Evolutionary conservation across 805 yeast species (phyloP).

Genomic region (Candida khao-thaluensis): DNA sequence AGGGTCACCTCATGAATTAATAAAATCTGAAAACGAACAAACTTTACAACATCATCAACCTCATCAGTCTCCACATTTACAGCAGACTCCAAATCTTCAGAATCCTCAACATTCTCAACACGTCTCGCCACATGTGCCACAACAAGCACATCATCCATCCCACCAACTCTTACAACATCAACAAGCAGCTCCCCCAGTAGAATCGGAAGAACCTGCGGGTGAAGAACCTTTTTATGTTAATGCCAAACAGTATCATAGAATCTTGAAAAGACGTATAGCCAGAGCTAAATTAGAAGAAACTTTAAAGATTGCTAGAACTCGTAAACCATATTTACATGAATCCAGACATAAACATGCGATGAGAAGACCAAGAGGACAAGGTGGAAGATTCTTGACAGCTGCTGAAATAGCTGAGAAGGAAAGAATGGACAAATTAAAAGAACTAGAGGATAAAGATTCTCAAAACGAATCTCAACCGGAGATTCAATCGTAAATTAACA

Average conservation of each 20-base stretch:
- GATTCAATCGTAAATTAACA: neutral
- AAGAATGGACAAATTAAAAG: slow-evolving; percentile 37
- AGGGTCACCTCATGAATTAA: slow-evolving; percentile 6
- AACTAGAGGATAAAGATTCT: slow-evolving; percentile 23
- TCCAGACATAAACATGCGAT: slow-evolving; percentile 98
- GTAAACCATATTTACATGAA: slow-evolving; percentile 93
- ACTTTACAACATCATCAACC: slow-evolving; percentile 1
- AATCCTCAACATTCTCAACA: too few relatives aligned
- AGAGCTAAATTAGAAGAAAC: slow-evolving; percentile 90
- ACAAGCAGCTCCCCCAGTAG: slow-evolving; percentile 9
- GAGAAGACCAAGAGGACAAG: slow-evolving; percentile 99
- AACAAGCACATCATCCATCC: neutral
- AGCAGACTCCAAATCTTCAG: neutral
- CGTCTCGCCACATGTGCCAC: too few relatives aligned
- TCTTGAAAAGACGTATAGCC: slow-evolving; percentile 88
- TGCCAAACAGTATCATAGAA: slow-evolving; percentile 96
- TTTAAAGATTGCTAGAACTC: slow-evolving; percentile 80
- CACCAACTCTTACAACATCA: slow-evolving; percentile 26
- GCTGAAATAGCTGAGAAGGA: slow-evolving; percentile 57
- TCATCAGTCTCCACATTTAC: slow-evolving; percentile 9
- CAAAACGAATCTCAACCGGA: neutral
- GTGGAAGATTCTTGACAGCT: slow-evolving; percentile 95
- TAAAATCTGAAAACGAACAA: slow-evolving; percentile 1
- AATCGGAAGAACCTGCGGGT: slow-evolving; percentile 16
- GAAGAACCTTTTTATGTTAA: slow-evolving; percentile 97